These are phyloP conservation scores for Russula earlei DNA, from an alignment of 768 basidiomycete species.

Conservation along the genomic window DNA sequence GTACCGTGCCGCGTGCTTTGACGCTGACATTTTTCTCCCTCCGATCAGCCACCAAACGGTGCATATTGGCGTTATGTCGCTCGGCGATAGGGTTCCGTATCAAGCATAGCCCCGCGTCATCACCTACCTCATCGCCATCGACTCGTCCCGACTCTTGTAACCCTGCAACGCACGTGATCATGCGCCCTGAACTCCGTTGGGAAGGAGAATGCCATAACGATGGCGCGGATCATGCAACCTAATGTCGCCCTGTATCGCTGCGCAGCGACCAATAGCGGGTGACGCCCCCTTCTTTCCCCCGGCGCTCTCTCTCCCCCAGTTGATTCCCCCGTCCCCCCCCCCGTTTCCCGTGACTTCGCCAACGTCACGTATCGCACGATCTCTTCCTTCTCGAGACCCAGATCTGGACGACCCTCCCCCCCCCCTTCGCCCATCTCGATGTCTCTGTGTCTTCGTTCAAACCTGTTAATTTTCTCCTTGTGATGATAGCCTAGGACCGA, in stretches of 20 bases:
- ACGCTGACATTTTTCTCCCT: constrained; percentile 5
- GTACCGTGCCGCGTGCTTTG: background rate
- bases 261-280: background rate
- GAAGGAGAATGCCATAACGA: constrained; percentile 7
- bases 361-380: background rate
- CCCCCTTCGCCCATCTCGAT: background rate
- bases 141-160: constrained; percentile 4
- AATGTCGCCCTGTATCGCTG: constrained; percentile 11
- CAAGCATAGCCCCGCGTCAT: constrained; percentile 7
- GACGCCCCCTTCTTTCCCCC: background rate
- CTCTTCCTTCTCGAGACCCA: background rate
- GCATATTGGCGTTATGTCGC: constrained; percentile 40
- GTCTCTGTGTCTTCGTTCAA: background rate
- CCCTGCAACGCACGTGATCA: constrained; percentile 14
- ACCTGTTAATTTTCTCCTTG: background rate
- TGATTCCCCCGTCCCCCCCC: no score
- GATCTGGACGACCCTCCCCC: background rate
- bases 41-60: constrained; percentile 34
- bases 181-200: constrained; percentile 3
- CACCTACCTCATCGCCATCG: background rate
- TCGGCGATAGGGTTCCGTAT: constrained; percentile 28
- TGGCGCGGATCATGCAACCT: constrained; percentile 17
- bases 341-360: background rate
- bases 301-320: background rate
- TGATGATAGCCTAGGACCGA: background rate